A percentile compares a stretch with the other conserved stretches of the same genome.
phyloP scores from a whole-genome alignment of 2,329 filamentous ascomycete species.

The Exophiala spinifera region DNA sequence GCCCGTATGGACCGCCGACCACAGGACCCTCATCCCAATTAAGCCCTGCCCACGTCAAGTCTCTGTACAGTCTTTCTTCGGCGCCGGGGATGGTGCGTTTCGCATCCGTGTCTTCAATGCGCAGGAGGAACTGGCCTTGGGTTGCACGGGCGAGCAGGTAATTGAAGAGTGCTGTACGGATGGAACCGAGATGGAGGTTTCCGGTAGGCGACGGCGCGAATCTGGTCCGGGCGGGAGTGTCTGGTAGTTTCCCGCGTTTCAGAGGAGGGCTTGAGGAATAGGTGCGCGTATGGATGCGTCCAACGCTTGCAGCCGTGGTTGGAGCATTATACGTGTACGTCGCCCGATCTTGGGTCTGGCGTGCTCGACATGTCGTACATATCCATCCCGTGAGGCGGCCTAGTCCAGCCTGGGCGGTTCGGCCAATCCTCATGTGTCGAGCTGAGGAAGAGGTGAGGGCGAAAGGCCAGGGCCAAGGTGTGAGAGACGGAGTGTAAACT shows the following conservation, averaged over 20 bases:
- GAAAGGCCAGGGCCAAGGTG: not conserved
- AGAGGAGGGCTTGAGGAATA: conserved; percentile 3
- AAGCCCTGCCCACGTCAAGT: conserved; percentile 84
- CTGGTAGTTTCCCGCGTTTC: conserved; percentile 45
- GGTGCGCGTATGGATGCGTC: not conserved
- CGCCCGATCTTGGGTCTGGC: not conserved
- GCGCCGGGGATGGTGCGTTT: conserved; percentile 80
- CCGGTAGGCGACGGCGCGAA: conserved; percentile 97
- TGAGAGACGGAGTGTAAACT: no score
- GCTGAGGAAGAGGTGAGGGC: not conserved
- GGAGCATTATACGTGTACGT: no score
- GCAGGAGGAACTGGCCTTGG: conserved; percentile 81
- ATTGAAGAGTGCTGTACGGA: conserved; percentile 93
- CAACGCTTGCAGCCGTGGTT: no score
- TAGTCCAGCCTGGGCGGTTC: conserved; percentile 1
- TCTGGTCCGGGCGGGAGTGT: conserved; percentile 67
- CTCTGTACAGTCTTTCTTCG: conserved; percentile 71
- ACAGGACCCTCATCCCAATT: conserved; percentile 93
- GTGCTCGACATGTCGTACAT: conserved; percentile 21
- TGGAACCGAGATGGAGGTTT: conserved; percentile 84
- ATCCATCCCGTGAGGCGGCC: conserved; percentile 14
- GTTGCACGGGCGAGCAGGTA: conserved; percentile 86
- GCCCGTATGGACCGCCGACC: conserved; percentile 74
- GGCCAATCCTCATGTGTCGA: conserved; percentile 14
- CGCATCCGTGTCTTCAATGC: conserved; percentile 85